phyloP scores from a whole-genome alignment of 2,329 filamentous ascomycete species.

The Neopestalotiopsis clavispora region DNA sequence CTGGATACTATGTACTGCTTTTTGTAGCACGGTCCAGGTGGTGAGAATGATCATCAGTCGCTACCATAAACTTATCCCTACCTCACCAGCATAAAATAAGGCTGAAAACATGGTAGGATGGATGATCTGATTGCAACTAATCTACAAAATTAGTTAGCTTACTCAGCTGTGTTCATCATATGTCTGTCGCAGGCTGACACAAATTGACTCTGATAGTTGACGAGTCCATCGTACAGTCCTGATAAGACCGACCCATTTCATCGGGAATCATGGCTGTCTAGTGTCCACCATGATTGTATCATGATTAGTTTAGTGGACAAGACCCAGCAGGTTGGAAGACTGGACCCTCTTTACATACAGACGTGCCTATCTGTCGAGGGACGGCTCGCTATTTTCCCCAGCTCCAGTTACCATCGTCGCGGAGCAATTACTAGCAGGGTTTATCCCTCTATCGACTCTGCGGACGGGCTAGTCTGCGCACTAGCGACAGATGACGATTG shows the following conservation, averaged over 20 bases:
- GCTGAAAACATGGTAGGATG: not conserved
- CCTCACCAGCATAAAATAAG: not conserved
- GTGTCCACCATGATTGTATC: not conserved
- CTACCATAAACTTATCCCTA: not conserved
- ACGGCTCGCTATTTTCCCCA: conserved; percentile 12
- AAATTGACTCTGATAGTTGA: not conserved
- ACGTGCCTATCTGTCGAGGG: not conserved
- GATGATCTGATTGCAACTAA: not conserved
- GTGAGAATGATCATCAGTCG: not conserved
- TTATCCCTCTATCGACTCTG: conserved; percentile 9
- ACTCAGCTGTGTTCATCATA: conserved; percentile 1
- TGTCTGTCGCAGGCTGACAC: not conserved
- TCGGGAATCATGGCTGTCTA: not conserved
- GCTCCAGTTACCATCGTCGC: not conserved
- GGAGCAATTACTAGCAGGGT: conserved; percentile 7
- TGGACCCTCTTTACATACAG: not conserved
- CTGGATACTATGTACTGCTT: not conserved
- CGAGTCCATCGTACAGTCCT: not conserved
- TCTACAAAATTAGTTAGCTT: not conserved
- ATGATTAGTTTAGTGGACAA: not conserved
- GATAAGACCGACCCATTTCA: not conserved
- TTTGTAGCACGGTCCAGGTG: not conserved
- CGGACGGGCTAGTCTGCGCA: not conserved
- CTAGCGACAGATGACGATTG: conserved; percentile 2
- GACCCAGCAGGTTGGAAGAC: not conserved